Evolutionary conservation across 805 yeast genomes (phyloP), one percentile per base, ranked within the genome.

Genomic region (Metschnikowia peoriensis): DNA sequence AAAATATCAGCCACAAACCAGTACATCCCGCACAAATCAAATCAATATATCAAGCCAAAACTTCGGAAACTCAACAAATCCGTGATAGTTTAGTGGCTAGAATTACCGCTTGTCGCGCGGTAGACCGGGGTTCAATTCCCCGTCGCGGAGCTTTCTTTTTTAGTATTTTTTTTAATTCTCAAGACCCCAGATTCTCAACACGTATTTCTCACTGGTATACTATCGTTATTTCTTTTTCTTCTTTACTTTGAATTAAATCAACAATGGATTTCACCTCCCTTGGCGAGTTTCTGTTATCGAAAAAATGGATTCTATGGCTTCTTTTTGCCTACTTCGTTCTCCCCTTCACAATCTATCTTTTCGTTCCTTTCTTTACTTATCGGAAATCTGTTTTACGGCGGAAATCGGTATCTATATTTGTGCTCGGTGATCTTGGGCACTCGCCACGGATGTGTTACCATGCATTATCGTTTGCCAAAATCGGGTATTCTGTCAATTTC

Each of bases 361-460:
- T 75, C 0, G 56, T 80, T 5, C 83, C 84, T 1, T 61, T 62
- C 28, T 39, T 77, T 12, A 47, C 65, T 5, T 58, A 66, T 35
- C 63, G 64, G 27, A 59, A 64, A 15, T 49, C 58, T 9, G 62
- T 55, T 38, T 59, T 68, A 22, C 65, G 60, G 34, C 57, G 63
- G 53, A 82, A 77, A 56, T 80, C 89, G 48, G 84, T 89, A 6
- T 78, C 88, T 9, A 83, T 94, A 16, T 79, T 89, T 56, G 99
- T 94, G 2, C 72, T 94, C 16, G 99, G 99, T 1, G 98, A 93
- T 65, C 65, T 94, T 49, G 97, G 97, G 12, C 96, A 91, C 64
- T 92, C 97, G 0, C 99, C 99, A 7, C 77, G 99, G 54, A 94
- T 93, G 88, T 80, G 86, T 59, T 88, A 93, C 69, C 99, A 94